Base-by-base conservation (phyloP, 306 rosid genomes). In the Sesbania bispinosa region DNA sequence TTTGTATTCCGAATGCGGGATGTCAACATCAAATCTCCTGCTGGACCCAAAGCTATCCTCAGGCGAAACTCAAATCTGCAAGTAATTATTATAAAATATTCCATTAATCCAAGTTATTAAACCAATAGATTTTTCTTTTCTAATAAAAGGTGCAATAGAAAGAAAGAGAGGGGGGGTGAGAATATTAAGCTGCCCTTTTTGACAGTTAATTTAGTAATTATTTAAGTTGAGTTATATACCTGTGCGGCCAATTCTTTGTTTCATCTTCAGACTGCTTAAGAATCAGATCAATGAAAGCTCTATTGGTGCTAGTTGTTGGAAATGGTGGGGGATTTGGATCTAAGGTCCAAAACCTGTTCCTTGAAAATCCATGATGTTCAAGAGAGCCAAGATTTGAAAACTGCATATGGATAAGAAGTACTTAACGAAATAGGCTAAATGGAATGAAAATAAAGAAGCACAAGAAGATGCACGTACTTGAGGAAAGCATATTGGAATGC, bases 401-500 rank as follows among this genome's bases (percentile, higher is more conserved):
- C 95, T 88, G 85, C 85, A 81, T 47, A 60, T 54, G 43, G 5
- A 48, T 70, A 47, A 62, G 19, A n/a, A 57, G 48, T 60, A 51
- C 58, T 46, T 53, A 13, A 24, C 47, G 52, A 54, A 41, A 18
- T 20, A 53, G 57, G 53, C 35, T 10, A 64, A 66, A 51, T 47
- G 63, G 38, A 52, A 62, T 23, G 13, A 41, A 57, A 15, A 33
- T 39, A 43, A 5, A 11, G 8, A 64, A 69, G 24, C 14, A 9
- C 33, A 4, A 74, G 77, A 75, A 59, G 59, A 81, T 7, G 41
- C 35, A 80, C 88, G 0, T 84, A 91, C 96, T 77, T 91, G 93
- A 18, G 96, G 97, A 79, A 91, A 91, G 42, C 93, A 87, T 60
- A 88, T 74, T 2, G 88, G 91, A 78, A 91, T 91, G 47, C 97